These are phyloP conservation scores for Trametes cubensis DNA, from an alignment of 768 basidiomycete species.

Conservation along the genomic window DNA sequence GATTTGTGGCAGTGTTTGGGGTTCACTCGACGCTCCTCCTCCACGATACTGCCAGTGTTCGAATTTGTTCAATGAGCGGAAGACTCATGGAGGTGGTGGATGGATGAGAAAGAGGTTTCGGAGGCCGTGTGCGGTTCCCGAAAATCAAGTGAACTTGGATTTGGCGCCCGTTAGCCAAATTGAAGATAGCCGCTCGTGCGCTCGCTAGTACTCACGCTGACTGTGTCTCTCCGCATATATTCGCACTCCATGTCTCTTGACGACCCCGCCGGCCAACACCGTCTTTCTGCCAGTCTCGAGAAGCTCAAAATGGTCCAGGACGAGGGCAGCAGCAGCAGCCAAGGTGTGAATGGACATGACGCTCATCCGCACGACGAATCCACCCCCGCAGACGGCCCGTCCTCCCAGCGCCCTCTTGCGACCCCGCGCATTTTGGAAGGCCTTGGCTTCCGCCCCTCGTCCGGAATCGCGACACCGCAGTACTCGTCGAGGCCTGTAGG, in stretches of 20 bases:
- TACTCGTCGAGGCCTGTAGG: conserved; percentile 36
- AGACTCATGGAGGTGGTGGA: too few relatives aligned
- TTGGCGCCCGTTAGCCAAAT: too few relatives aligned
- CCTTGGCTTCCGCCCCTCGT: conserved; percentile 78
- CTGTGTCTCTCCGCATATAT: conserved; percentile 2
- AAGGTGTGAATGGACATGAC: conserved; percentile 5
- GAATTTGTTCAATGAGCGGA: too few relatives aligned
- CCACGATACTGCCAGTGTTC: too few relatives aligned
- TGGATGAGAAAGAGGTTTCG: too few relatives aligned
- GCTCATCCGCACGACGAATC: conserved; percentile 15
- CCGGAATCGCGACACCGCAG: conserved; percentile 67
- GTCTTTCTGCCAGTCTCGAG: conserved; percentile 50
- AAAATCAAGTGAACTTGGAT: too few relatives aligned
- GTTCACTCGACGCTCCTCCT: too few relatives aligned
- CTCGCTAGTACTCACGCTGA: not conserved
- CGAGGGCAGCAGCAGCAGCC: conserved; percentile 4
- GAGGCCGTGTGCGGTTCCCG: too few relatives aligned
- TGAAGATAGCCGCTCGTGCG: not conserved
- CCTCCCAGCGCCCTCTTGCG: conserved; percentile 14
- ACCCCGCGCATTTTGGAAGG: conserved; percentile 61
- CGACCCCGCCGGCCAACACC: conserved; percentile 36
- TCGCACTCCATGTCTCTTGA: conserved; percentile 29
- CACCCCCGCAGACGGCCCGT: conserved; percentile 6
- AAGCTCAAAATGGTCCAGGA: conserved; percentile 43
- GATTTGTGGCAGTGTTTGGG: too few relatives aligned